Percentiles rank a stretch among this genome's conserved stretches.
These are phyloP conservation scores for Arachnomyces sp. DNA, from an alignment of 2,329 filamentous ascomycete species.

Conservation along the genomic window DNA sequence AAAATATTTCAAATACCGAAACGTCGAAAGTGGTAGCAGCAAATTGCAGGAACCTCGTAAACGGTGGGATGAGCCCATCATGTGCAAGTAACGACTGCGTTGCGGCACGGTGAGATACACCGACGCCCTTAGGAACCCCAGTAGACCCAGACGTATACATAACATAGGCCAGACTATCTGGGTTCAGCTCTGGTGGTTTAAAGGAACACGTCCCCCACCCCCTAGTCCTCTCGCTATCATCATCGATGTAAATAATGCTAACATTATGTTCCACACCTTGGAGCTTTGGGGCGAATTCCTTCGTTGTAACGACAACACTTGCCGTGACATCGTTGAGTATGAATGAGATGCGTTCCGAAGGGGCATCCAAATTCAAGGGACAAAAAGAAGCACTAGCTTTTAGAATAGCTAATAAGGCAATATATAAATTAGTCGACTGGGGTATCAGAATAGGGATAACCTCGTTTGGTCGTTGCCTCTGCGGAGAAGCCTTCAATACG, in stretches of 20 bases:
- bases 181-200: slow-evolving; percentile 12
- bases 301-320: slow-evolving; percentile 56
- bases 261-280: slow-evolving; percentile 13
- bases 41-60: slow-evolving; percentile 79
- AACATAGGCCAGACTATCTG: slow-evolving; percentile 60
- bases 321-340: slow-evolving; percentile 71
- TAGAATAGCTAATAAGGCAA: slow-evolving; percentile 66
- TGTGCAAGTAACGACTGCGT: slow-evolving; percentile 79
- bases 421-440: slow-evolving; percentile 69
- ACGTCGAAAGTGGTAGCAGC: slow-evolving; percentile 91
- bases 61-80: slow-evolving; percentile 64
- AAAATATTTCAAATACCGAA: slow-evolving; percentile 91
- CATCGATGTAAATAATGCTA: not conserved
- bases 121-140: slow-evolving; percentile 79
- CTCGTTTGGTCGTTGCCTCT: slow-evolving; percentile 7
- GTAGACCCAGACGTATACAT: slow-evolving; percentile 93
- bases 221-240: not conserved
- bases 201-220: not conserved
- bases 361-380: slow-evolving; percentile 70
- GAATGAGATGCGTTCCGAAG: slow-evolving; percentile 67
- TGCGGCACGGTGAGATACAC: slow-evolving; percentile 68
- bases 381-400: slow-evolving; percentile 81
- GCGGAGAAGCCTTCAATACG: slow-evolving; percentile 18
- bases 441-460: slow-evolving; percentile 70
- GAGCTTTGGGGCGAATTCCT: slow-evolving; percentile 16